Base-by-base conservation (phyloP, 2,329 filamentous ascomycete species). In the Alternaria consortialis region DNA sequence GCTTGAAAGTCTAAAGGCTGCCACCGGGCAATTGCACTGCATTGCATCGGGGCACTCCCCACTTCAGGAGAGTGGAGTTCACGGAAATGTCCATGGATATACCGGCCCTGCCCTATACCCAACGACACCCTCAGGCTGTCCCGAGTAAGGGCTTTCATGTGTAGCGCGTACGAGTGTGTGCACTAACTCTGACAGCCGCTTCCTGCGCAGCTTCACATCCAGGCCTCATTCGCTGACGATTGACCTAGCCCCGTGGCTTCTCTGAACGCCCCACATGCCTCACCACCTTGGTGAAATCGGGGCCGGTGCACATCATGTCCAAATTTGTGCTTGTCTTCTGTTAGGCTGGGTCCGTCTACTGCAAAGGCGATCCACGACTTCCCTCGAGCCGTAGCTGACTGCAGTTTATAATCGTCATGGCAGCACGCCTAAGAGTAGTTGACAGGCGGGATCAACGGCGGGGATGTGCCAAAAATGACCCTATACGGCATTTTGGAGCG, bases 1-100 rank as follows among this genome's bases (percentile, higher is more conserved):
- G 70, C 69, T 75, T 68, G 66, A 73, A 63, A 65, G 61, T 62
- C 58, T 57, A 65, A 69, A 64, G 67, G 39, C 55, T 60, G 68
- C 65, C 57, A 64, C 64, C 61, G 67, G 70, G 62, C 67, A 66
- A 65, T 68, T 66, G 60, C 65, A 65, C 61, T 58, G 66, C 69
- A 69, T 62, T 73, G 75, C 74, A 68, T 76, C 76, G 75, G 75
- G 44, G 60, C 61, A 71, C 63, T 63, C 44, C 74, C 76, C 72
- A 57, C 42, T 73, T 77, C 58, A 61, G 71, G 75, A 63, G 59
- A 57, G 59, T 54, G 40, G 62, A 66, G 60, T 42, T 56, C n/a
- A 40, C 48, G 54, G 47, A 61, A 39, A 57, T 54, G 53, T 53
- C 52, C 57, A 56, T 64, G 64, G 62, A 59, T 70, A 70, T 70